phyloP scores from a whole-genome alignment of 2,329 filamentous ascomycete genomes.

The Phaeoacremonium minimum region DNA sequence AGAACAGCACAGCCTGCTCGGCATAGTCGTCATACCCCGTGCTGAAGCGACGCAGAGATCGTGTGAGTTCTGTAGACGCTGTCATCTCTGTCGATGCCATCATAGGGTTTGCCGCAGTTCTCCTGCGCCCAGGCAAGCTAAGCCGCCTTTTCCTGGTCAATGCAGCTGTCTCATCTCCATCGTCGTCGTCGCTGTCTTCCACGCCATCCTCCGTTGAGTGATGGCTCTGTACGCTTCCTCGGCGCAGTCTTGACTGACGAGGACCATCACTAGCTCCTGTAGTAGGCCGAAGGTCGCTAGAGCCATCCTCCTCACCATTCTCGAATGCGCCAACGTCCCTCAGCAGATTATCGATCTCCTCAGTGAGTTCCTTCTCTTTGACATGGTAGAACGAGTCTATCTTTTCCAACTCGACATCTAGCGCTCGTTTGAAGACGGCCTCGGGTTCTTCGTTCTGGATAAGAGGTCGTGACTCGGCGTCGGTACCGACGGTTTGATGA shows the following conservation, averaged over 20 bases:
- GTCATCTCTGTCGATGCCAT: conserved; percentile 50
- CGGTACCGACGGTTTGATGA: conserved; percentile 58
- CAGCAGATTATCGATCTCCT: conserved; percentile 74
- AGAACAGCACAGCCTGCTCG: conserved; percentile 65
- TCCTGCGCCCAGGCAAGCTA: conserved; percentile 31
- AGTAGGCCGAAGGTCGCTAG: conserved; percentile 19
- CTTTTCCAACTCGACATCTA: conserved; percentile 90
- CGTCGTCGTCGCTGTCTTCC: conserved; percentile 64
- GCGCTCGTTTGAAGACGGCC: conserved; percentile 71
- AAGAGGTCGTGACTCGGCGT: conserved; percentile 82
- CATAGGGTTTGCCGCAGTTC: conserved; percentile 29
- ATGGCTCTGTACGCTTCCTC: conserved; percentile 33
- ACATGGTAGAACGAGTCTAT: conserved; percentile 84
- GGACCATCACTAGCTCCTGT: conserved; percentile 20
- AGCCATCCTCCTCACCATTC: conserved; percentile 45
- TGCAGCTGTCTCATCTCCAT: conserved; percentile 56
- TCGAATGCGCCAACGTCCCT: conserved; percentile 69
- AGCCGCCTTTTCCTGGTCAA: conserved; percentile 39
- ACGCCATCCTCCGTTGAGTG: conserved; percentile 54
- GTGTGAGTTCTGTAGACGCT: conserved; percentile 56
- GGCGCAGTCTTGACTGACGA: conserved; percentile 16
- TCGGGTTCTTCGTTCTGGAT: conserved; percentile 74
- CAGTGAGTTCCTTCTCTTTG: conserved; percentile 84
- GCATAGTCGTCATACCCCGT: conserved; percentile 71
- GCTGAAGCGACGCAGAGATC: conserved; percentile 58